Evolutionary conservation across 305 asterid species (phyloP).

Genomic region (Solanum aculeatissimum): DNA sequence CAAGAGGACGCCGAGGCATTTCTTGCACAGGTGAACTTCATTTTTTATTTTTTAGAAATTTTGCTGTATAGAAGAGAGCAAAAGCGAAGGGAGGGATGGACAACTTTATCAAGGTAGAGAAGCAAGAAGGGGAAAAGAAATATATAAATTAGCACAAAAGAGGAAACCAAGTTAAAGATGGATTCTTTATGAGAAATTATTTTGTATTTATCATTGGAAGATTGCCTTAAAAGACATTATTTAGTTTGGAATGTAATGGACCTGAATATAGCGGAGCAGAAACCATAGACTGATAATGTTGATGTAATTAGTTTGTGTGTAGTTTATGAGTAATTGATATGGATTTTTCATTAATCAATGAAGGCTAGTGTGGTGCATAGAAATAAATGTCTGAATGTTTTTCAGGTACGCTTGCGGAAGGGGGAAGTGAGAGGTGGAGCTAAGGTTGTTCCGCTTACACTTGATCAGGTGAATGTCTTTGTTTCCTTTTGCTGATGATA

Average conservation of each 20-base stretch:
- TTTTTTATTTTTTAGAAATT: background rate
- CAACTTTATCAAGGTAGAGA: background rate
- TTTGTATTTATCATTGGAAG: background rate
- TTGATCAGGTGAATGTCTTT: conserved; percentile 60
- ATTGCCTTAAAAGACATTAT: background rate
- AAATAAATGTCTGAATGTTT: background rate
- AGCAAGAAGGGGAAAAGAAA: background rate
- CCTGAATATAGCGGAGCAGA: background rate
- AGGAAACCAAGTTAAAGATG: background rate
- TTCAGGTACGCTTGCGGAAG: conserved; percentile 59
- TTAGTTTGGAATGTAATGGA: background rate
- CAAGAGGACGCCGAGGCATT: conserved; percentile 85
- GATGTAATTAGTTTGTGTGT: background rate
- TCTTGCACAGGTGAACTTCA: conserved; percentile 65
- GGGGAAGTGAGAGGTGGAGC: conserved; percentile 73
- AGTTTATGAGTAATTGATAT: background rate
- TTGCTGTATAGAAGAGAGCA: background rate
- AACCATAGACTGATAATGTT: background rate
- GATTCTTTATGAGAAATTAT: background rate
- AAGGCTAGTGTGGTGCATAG: background rate
- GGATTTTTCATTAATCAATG: background rate
- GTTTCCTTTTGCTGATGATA: background rate
- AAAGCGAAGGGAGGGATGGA: background rate
- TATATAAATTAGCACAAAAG: background rate
- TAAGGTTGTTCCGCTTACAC: conserved; percentile 85